These are phyloP conservation scores for Wickerhamiella musiphila DNA, from an alignment of 805 yeast species.

Conservation along the genomic window DNA sequence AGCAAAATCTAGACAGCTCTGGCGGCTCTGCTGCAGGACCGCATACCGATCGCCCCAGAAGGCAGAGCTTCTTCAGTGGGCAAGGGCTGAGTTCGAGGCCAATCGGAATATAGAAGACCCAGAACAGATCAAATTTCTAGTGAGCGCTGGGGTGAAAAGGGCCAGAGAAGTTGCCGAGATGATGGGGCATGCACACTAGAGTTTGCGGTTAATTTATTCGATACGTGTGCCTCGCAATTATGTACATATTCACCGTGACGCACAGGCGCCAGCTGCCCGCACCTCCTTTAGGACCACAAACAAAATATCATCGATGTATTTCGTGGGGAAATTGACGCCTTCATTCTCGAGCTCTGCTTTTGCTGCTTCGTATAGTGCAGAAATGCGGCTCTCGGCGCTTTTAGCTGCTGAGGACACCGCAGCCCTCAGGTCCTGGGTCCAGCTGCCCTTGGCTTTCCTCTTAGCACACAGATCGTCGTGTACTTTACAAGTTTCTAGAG, in stretches of 20 bases:
- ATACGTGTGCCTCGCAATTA: too few species aligned
- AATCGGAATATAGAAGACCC: slow-evolving; percentile 18
- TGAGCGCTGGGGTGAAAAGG: slow-evolving; percentile 21
- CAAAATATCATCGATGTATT: too few species aligned
- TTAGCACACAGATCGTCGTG: slow-evolving; percentile 7
- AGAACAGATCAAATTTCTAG: slow-evolving; percentile 18
- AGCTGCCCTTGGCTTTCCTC: slow-evolving; percentile 7
- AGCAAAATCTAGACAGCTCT: slow-evolving; percentile 20
- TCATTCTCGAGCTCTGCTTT: too few species aligned
- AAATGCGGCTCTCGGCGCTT: too few species aligned
- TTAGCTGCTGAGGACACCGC: too few species aligned
- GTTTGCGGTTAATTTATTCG: too few species aligned
- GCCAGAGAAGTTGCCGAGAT: slow-evolving; percentile 18
- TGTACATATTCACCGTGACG: too few species aligned
- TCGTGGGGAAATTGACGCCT: too few species aligned
- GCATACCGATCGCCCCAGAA: slow-evolving; percentile 18
- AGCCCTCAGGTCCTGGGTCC: too few species aligned
- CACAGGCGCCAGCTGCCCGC: too few species aligned
- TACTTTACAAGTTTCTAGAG: slow-evolving; percentile 16
- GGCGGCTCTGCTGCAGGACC: slow-evolving; percentile 20
- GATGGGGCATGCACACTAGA: slow-evolving; percentile 6
- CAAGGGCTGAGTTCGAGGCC: slow-evolving; percentile 20
- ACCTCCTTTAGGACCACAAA: too few species aligned
- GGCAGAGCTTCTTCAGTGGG: slow-evolving; percentile 20
- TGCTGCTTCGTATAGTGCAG: too few species aligned